Percentiles rank a stretch among this genome's conserved stretches.
These are phyloP conservation scores for Smallanthus sonchifolius DNA, from an alignment of 129 eudicot species.

Conservation along the genomic window DNA sequence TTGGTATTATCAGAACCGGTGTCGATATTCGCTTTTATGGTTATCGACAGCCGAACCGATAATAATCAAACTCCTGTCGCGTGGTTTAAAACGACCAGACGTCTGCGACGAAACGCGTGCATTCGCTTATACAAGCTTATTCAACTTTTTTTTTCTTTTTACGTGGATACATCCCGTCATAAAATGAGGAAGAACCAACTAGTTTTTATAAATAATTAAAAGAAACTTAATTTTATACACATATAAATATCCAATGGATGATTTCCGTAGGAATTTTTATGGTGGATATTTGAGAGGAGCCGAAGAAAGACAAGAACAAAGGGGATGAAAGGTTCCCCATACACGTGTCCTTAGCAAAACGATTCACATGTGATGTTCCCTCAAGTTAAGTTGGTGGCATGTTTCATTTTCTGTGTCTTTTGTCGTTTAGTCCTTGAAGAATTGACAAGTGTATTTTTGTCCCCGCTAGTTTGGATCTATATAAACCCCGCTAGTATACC, in stretches of 20 bases:
- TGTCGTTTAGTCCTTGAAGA: constrained; percentile 11
- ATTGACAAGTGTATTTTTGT: constrained; percentile 24
- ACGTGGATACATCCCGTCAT: too few species aligned
- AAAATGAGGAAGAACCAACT: too few species aligned
- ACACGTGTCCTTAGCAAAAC: constrained; percentile 6
- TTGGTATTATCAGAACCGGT: too few species aligned
- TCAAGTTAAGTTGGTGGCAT: constrained; percentile 17
- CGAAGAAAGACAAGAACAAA: background rate
- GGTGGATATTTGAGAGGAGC: background rate
- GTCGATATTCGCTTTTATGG: too few species aligned
- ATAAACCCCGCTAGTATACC: background rate
- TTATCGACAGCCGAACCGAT: too few species aligned
- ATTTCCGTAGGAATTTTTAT: background rate
- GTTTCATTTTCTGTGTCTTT: constrained; percentile 11
- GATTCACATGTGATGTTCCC: constrained; percentile 26
- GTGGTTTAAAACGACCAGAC: too few species aligned
- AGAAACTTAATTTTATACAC: background rate
- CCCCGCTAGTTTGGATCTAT: constrained; percentile 14
- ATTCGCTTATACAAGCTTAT: too few species aligned
- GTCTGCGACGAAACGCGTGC: too few species aligned
- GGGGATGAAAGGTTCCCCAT: background rate
- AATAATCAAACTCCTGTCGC: too few species aligned
- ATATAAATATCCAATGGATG: background rate
- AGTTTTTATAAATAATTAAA: background rate
- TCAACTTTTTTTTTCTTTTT: too few species aligned